These are phyloP conservation scores for Exophiala sp. DNA, from an alignment of 2,329 filamentous ascomycete species.

Conservation along the genomic window DNA sequence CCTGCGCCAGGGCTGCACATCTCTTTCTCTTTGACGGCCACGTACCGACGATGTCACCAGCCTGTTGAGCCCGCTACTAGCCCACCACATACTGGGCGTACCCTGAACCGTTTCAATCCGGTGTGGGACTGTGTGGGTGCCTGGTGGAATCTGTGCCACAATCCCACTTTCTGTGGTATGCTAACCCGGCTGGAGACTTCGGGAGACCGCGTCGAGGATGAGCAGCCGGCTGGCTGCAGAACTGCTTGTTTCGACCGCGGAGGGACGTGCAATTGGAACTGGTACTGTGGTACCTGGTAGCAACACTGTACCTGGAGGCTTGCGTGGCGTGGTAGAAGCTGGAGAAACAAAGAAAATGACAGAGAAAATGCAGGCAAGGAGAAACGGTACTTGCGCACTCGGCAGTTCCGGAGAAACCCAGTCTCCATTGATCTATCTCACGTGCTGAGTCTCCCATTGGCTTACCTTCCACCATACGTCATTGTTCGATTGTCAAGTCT, in stretches of 20 bases:
- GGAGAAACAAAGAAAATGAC: too few relatives aligned
- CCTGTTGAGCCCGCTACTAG: not conserved
- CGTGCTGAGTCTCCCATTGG: not conserved
- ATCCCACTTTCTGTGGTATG: too few relatives aligned
- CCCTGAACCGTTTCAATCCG: too few relatives aligned
- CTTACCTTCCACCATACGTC: not conserved
- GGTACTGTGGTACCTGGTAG: not conserved
- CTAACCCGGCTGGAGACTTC: too few relatives aligned
- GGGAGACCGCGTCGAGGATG: not conserved
- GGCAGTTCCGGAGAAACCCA: too few relatives aligned
- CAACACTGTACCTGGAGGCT: not conserved
- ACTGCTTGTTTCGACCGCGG: conserved; percentile 3
- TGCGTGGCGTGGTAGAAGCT: too few relatives aligned
- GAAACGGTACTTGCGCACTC: too few relatives aligned
- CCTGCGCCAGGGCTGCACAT: not conserved
- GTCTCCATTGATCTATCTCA: not conserved
- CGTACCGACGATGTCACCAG: not conserved
- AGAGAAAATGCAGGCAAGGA: too few relatives aligned
- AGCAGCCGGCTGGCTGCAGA: conserved; percentile 1
- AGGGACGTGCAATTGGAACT: not conserved
- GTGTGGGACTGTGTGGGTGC: not conserved
- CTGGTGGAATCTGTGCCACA: not conserved
- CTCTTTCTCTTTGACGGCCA: too few relatives aligned
- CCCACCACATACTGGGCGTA: too few relatives aligned
- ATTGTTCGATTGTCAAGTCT: too few relatives aligned